Percentiles rank a stretch among this genome's conserved stretches.
Conservation (phyloP, 192 early-diverging fungal species). For the Entomortierella chlamydospora region DNA sequence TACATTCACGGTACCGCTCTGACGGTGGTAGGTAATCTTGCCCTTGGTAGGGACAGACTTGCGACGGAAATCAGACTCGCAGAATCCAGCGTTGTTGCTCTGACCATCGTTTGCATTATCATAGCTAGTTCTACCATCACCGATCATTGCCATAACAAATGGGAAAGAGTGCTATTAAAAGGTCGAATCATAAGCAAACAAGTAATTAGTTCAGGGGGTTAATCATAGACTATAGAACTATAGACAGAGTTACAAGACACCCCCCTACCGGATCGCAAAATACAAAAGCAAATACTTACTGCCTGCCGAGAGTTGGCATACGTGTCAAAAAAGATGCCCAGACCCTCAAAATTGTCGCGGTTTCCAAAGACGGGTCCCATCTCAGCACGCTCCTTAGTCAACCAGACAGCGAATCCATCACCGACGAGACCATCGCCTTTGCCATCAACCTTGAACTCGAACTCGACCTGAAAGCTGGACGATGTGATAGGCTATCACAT, state of each 20-base stretch:
- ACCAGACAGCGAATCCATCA: constrained; percentile 98
- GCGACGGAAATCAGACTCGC: constrained; percentile 83
- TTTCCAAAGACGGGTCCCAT: constrained; percentile 92
- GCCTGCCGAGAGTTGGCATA: constrained; percentile 83
- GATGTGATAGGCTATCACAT: constrained; percentile 67
- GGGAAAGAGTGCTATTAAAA: constrained; percentile 83
- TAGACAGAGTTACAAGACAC: too few relatives aligned
- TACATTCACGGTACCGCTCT: constrained; percentile 42
- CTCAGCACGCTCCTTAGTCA: constrained; percentile 77
- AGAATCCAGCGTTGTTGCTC: constrained; percentile 69
- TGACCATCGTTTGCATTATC: constrained; percentile 88
- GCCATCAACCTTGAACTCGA: constrained; percentile 92
- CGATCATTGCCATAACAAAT: constrained; percentile 92
- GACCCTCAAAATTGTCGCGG: constrained; percentile 87
- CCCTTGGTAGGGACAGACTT: constrained; percentile 72
- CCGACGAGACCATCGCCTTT: constrained; percentile 82
- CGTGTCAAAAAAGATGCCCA: constrained; percentile 98
- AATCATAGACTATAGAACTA: too few relatives aligned
- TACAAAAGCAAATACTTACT: constrained; percentile 15
- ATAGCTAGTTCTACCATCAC: constrained; percentile 90
- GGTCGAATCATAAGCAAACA: constrained; percentile 68
- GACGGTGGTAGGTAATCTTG: constrained; percentile 80
- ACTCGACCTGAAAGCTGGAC: constrained; percentile 85
- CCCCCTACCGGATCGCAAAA: too few relatives aligned
- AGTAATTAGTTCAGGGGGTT: neutral